phyloP scores from a whole-genome alignment of 2,329 filamentous ascomycete genomes.

The Podosphaera fusca region DNA sequence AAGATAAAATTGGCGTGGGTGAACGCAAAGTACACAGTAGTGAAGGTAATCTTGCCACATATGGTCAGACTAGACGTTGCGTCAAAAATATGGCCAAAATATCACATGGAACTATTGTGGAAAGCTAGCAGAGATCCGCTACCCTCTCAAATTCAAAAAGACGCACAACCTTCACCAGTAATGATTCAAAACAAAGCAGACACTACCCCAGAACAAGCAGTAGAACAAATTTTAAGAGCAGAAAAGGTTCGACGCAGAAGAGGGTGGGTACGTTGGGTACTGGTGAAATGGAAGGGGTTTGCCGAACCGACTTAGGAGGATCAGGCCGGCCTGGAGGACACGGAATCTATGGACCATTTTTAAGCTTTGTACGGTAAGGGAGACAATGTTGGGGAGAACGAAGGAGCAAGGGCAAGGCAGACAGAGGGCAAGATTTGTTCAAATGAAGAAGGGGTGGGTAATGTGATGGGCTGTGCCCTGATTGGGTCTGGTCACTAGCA shows the following conservation, averaged over 20 bases:
- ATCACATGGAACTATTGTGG: not conserved
- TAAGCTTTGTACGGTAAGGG: not conserved
- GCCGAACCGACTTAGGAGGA: no score
- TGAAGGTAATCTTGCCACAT: not conserved
- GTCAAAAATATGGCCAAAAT: not conserved
- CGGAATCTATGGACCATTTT: not conserved
- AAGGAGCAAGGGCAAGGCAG: not conserved
- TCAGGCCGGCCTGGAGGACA: not conserved
- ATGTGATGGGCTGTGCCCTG: not conserved
- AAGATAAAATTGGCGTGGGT: no score
- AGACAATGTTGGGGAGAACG: not conserved
- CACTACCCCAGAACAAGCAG: not conserved
- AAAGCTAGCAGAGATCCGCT: not conserved
- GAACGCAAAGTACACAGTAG: no score
- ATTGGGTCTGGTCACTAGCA: not conserved
- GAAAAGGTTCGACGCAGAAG: not conserved
- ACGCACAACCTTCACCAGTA: no score
- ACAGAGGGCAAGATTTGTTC: not conserved
- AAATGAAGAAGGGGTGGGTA: not conserved
- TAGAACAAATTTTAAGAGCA: not conserved
- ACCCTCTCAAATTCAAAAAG: not conserved
- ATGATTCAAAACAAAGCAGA: not conserved
- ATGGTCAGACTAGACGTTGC: not conserved
- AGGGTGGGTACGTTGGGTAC: not conserved
- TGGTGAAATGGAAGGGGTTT: not conserved